phyloP scores from a whole-genome alignment of 2,329 filamentous ascomycete genomes.

The Daldinia sp. region DNA sequence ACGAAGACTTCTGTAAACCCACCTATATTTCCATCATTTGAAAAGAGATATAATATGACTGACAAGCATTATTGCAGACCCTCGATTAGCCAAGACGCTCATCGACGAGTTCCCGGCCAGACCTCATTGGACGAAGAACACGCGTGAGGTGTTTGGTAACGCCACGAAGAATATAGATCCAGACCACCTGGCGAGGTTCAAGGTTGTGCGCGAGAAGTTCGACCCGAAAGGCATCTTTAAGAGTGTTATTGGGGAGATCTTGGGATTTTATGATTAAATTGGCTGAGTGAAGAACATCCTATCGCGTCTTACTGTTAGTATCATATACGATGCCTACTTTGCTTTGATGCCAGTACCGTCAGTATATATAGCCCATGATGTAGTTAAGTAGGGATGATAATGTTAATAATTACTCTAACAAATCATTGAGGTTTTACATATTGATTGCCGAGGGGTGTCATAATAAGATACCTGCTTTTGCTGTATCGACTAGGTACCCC shows the following conservation, averaged over 20 bases:
- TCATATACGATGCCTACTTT: not conserved
- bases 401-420: not conserved
- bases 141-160: slow-evolving; percentile 59
- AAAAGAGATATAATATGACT: not conserved
- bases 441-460: not conserved
- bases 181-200: slow-evolving; percentile 60
- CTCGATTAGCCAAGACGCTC: slow-evolving; percentile 59
- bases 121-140: slow-evolving; percentile 68
- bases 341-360: not conserved
- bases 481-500: not conserved
- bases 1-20: slow-evolving; percentile 63
- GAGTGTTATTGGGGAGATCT: slow-evolving; percentile 62
- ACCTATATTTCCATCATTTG: not conserved
- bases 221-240: slow-evolving; percentile 62
- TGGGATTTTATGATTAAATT: slow-evolving; percentile 57
- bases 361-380: not conserved
- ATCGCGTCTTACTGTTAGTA: not conserved
- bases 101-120: slow-evolving; percentile 64
- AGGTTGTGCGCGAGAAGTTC: slow-evolving; percentile 61
- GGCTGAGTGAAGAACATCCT: not conserved
- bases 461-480: not conserved
- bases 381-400: not conserved
- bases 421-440: not conserved
- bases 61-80: slow-evolving; percentile 50
- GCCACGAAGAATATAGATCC: slow-evolving; percentile 62